A percentile compares a stretch with the other conserved stretches of the same genome.
These are phyloP conservation scores for Pseudogymnoascus sp. DNA, from an alignment of 2,329 filamentous ascomycete genomes.

Conservation along the genomic window DNA sequence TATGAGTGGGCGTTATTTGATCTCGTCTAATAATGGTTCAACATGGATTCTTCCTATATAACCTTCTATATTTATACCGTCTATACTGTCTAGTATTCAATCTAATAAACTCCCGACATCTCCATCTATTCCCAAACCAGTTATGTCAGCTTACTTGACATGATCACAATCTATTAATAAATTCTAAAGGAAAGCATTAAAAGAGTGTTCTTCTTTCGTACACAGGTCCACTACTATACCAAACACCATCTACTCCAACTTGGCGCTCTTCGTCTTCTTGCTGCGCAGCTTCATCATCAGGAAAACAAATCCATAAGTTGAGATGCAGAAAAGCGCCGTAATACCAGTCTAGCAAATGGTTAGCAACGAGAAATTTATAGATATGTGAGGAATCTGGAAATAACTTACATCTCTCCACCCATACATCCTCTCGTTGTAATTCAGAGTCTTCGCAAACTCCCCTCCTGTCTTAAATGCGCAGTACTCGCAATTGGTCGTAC, in stretches of 20 bases:
- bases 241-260: slow-evolving; percentile 15
- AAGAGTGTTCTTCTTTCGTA: slow-evolving; percentile 10
- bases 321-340: slow-evolving; percentile 36
- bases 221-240: slow-evolving; percentile 2
- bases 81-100: background rate
- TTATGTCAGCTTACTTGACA: background rate
- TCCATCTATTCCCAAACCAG: background rate
- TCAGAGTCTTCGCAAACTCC: slow-evolving; percentile 55
- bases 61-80: background rate
- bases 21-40: too few relatives aligned
- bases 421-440: slow-evolving; percentile 54
- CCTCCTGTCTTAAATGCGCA: slow-evolving; percentile 54
- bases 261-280: slow-evolving; percentile 38
- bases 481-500: slow-evolving; percentile 49
- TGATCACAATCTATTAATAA: background rate
- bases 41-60: background rate
- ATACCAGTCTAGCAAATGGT: slow-evolving; percentile 41
- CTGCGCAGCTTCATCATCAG: slow-evolving; percentile 40
- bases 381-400: background rate
- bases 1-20: too few relatives aligned
- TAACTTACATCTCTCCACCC: slow-evolving; percentile 55
- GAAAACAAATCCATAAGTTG: slow-evolving; percentile 36
- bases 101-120: background rate
- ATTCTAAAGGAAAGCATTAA: slow-evolving; percentile 6
- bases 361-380: slow-evolving; percentile 51